A percentile compares a stretch with the other conserved stretches of the same genome.
These are phyloP conservation scores for Aspergillus ochraceus DNA, from an alignment of 2,329 filamentous ascomycete species.

Conservation along the genomic window DNA sequence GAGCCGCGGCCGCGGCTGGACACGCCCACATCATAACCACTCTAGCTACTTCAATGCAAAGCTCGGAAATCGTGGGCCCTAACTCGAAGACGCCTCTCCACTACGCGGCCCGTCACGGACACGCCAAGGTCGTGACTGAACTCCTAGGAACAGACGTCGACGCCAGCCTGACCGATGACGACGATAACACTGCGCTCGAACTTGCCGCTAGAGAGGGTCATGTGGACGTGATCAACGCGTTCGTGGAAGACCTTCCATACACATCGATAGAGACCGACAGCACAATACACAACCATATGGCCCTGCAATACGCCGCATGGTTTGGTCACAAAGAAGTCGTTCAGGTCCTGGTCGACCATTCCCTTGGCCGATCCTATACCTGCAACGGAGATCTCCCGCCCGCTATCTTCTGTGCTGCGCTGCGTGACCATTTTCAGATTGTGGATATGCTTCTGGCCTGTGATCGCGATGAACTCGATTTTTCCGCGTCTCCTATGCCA, in stretches of 20 bases:
- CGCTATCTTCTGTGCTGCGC: not conserved
- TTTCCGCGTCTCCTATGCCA: too few species aligned
- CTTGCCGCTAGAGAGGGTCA: not conserved
- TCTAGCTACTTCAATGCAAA: not conserved
- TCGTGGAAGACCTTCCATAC: not conserved
- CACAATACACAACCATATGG: not conserved
- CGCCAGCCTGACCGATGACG: not conserved
- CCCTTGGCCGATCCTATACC: not conserved
- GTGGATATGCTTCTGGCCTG: not conserved
- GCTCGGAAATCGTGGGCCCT: not conserved
- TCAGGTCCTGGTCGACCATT: not conserved
- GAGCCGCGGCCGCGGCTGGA: not conserved
- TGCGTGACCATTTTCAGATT: not conserved
- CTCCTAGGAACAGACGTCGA: not conserved
- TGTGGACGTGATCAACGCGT: not conserved
- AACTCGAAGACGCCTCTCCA: not conserved
- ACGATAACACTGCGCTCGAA: not conserved
- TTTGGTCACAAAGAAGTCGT: not conserved
- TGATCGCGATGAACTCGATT: not conserved
- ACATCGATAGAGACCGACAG: too few species aligned
- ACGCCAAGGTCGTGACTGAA: not conserved
- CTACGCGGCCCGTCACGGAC: not conserved
- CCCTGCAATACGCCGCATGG: not conserved
- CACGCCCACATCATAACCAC: not conserved
- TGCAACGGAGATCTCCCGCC: not conserved